Percentiles rank a stretch among this genome's conserved stretches.
Evolutionary conservation across 1,284 basidiomycete genomes (phyloP).

Genomic region (Leccinum pallidistipes): DNA sequence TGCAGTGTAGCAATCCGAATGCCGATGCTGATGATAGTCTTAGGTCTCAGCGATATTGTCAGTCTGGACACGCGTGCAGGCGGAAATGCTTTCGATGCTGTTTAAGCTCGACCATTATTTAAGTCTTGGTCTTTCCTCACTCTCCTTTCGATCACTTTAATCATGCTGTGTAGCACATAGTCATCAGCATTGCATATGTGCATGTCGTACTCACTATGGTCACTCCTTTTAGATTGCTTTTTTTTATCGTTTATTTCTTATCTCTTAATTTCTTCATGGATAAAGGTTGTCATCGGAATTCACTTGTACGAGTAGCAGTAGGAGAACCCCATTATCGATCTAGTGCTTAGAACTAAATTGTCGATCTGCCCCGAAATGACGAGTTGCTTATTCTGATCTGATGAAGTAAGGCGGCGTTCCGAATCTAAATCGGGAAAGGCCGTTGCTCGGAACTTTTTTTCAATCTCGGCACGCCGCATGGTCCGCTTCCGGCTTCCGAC

Average conservation of each 20-base stretch:
- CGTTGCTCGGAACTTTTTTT: slow-evolving; percentile 5
- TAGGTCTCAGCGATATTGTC: slow-evolving; percentile 57
- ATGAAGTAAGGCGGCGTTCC: background rate
- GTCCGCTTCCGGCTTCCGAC: background rate
- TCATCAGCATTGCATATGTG: slow-evolving; percentile 13
- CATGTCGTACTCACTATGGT: slow-evolving; percentile 12
- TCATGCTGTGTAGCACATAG: slow-evolving; percentile 25
- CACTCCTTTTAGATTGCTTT: slow-evolving; percentile 27
- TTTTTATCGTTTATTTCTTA: background rate
- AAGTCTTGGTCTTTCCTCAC: background rate
- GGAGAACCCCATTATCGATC: background rate
- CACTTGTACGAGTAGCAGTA: slow-evolving; percentile 5
- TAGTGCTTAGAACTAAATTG: slow-evolving; percentile 2
- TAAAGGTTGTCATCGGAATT: slow-evolving; percentile 11
- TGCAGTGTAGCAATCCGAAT: background rate
- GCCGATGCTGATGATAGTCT: background rate
- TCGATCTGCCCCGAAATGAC: slow-evolving; percentile 11
- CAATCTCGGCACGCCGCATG: background rate
- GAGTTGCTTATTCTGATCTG: background rate
- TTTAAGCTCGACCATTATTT: slow-evolving; percentile 34
- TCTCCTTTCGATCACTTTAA: background rate
- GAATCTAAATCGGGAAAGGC: slow-evolving; percentile 1
- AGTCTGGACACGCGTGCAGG: slow-evolving; percentile 59
- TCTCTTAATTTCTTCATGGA: slow-evolving; percentile 21
- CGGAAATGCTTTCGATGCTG: slow-evolving; percentile 54